Evolutionary conservation across 2,329 filamentous ascomycete genomes (phyloP), one percentile per base, ranked within the genome.

Genomic region (Rhinocladiella similis): DNA sequence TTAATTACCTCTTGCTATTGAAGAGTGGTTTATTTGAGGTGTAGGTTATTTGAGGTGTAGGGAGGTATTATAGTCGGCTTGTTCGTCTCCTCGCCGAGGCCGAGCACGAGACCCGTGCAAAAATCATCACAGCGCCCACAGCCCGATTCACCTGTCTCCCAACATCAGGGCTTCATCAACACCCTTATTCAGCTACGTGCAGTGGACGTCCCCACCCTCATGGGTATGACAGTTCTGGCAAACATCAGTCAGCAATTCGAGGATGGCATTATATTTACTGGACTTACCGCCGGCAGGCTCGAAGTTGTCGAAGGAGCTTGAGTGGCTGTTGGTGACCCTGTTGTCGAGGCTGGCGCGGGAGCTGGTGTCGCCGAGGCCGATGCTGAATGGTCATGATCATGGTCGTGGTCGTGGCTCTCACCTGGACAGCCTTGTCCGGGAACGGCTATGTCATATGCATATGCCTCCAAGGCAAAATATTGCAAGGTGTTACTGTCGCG

Each of bases 381-480:
- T 45, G 63, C 20, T 18, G 38, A 41, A 19, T 41, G 38, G 38
- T 41, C 38, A 41, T 41, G 38, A n/a, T 41, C 38, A 41, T 19
- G 14, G 38, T 41, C 38, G 16, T 41, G 38, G n/a, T 41, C 38
- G 16, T 19, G 4, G 14, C 18, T n/a, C 38, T 18, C 38, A 19
- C 85, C 84, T 0, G 80, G 68, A 67, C 86, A 89, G 0, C 86
- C 86, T 25, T 80, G 76, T 0, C 85, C 85, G 0, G 85, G 85
- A 4, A 83, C 74, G 6, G 82, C 82, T 64, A 89, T 77, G 57
- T 89, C 85, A 61, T 80, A 83, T 0, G 85, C 85, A 69, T 86
- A 89, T 65, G 33, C 85, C 88, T 3, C 81, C 1, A 87, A 78
- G 3, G 87, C 86, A 67, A 90, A 89, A 69, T 85, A 87, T 70